Percentiles rank a stretch among this genome's conserved stretches.
Conservation (phyloP, 495 filamentous ascomycete species). For the Aspergillus olivimuriae region DNA sequence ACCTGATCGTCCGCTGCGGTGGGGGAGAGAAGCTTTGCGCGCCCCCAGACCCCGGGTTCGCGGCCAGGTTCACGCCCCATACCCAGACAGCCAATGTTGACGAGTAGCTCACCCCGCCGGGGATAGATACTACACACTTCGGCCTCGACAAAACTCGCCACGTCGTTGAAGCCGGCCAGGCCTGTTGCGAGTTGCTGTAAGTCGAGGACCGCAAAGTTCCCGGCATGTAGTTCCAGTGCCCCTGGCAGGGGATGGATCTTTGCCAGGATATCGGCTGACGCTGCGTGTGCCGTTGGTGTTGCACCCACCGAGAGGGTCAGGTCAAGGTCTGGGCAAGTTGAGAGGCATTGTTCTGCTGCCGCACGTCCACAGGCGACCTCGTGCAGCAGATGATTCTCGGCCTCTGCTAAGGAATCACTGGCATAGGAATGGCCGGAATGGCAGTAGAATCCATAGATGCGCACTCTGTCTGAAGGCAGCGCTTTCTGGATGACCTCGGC, state of each 20-base stretch:
- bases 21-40: not conserved
- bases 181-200: not conserved
- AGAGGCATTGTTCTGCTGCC: not conserved
- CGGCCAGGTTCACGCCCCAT: not conserved
- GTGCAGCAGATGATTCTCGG: constrained; percentile 7
- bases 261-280: constrained; percentile 1
- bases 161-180: not conserved
- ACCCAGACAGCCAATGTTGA: not conserved
- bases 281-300: not conserved
- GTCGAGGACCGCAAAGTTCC: not conserved
- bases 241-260: not conserved
- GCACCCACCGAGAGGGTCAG: not conserved
- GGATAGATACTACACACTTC: not conserved
- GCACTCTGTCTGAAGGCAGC: not conserved
- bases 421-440: constrained; percentile 20
- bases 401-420: constrained; percentile 7
- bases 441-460: constrained; percentile 16
- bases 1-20: not conserved
- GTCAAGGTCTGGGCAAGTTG: not conserved
- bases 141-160: not conserved
- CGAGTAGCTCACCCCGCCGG: not conserved
- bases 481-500: not conserved
- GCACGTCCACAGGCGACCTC: constrained; percentile 7
- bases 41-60: not conserved
- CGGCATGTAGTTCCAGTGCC: not conserved